Evolutionary conservation across 1,284 basidiomycete genomes (phyloP), one percentile per base, ranked within the genome.

Genomic region (Marasmius sp.): DNA sequence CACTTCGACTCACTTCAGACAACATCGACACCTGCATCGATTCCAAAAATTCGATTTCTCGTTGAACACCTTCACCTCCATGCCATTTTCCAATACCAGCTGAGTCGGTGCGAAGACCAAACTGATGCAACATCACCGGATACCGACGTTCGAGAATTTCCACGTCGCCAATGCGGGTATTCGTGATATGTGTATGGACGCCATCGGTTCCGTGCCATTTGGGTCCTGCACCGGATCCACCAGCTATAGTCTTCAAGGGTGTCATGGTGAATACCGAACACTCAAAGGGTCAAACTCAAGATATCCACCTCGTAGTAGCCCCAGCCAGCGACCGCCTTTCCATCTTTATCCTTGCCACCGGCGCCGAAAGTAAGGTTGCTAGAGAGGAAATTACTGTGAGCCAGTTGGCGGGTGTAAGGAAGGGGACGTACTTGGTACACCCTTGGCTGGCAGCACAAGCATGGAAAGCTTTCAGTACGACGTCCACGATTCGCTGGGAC

Each of bases 141-240:
- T 95, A 95, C 41, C 95, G 86, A 51, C 94, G 84, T 76, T 97
- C 95, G 56, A 97, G 84, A 70, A 97, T 93, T 72, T 98, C 95
- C 18, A 95, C 90, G 68, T 97, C 96, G 18, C 94, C 93, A 65
- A 94, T 95, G 14, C 93, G 87, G 16, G 95, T 97, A 76, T 97
- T 97, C 5, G 95, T 97, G 75, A 97, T 97, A 71, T 96, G 93
- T 1, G 89, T 92, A 69, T 93, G 62, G 7, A 59, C 55, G 18
- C 62, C 64, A 51, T 60, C 57, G 37, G 60, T 59, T 3, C 64
- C 64, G 50, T 65, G 57, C 64, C 64, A 65, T 39, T 57, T 50
- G 6, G 64, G 62, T 10, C 61, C 61, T 55, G 61, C 61, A n/a
- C 61, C 61, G 33, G 57, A 62, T 1, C 60, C 60, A 14, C 52